phyloP scores from a whole-genome alignment of 768 basidiomycete genomes.

The Boletus patriciae region DNA sequence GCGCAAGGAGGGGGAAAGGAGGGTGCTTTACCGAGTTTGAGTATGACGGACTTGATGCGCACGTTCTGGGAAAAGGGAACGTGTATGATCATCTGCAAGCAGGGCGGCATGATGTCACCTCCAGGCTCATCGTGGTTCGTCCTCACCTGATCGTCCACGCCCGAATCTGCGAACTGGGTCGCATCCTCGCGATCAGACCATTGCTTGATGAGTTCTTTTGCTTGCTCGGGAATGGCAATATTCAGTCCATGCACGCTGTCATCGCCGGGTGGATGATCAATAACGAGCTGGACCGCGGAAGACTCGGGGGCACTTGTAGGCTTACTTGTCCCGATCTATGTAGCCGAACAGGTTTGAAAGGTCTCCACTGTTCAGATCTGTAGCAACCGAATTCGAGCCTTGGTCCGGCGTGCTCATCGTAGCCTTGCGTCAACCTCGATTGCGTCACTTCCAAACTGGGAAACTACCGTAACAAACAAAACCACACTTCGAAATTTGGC shows the following conservation, averaged over 20 bases:
- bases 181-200: conserved; percentile 79
- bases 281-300: background rate
- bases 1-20: conserved; percentile 5
- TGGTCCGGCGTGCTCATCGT: conserved; percentile 17
- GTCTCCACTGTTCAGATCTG: conserved; percentile 48
- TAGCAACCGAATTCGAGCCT: conserved; percentile 43
- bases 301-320: background rate
- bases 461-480: conserved; percentile 17
- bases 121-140: conserved; percentile 1
- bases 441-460: conserved; percentile 15
- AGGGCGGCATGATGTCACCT: conserved; percentile 18
- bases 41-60: conserved; percentile 65
- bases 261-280: background rate
- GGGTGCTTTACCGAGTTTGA: conserved; percentile 65
- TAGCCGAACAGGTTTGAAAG: conserved; percentile 55
- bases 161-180: conserved; percentile 65
- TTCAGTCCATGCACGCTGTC: conserved; percentile 78
- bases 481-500: conserved; percentile 18
- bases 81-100: conserved; percentile 69
- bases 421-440: conserved; percentile 1
- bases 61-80: conserved; percentile 81
- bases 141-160: conserved; percentile 81
- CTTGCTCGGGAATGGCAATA: conserved; percentile 76
- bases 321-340: conserved; percentile 69
- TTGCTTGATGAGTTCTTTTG: conserved; percentile 73